Conservation (phyloP, 148 eudicot genomes). For the Camellia japonica region DNA sequence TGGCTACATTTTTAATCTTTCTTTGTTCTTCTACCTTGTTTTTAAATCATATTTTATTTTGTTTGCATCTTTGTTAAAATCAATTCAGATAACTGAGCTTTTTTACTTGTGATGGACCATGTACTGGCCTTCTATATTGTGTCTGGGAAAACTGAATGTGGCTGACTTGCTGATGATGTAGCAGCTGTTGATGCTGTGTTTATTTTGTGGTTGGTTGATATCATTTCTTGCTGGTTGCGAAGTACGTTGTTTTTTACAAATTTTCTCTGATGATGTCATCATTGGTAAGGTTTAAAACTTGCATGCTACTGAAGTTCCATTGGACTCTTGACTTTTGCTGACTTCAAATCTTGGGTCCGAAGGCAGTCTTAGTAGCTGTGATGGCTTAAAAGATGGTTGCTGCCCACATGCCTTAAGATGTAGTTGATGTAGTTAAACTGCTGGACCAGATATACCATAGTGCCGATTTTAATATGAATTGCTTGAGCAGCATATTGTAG, state of each 20-base stretch:
- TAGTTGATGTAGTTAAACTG: conserved; percentile 18
- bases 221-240: conserved; percentile 30
- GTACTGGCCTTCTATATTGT: conserved; percentile 22
- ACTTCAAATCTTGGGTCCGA: conserved; percentile 3
- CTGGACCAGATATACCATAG: conserved; percentile 6
- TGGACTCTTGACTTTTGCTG: conserved; percentile 8
- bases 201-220: conserved; percentile 26
- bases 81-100: background rate
- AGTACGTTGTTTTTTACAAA: conserved; percentile 14
- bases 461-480: conserved; percentile 12
- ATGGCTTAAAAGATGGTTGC: conserved; percentile 22
- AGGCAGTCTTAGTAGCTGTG: conserved; percentile 21
- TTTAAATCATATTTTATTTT: background rate
- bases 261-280: conserved; percentile 12
- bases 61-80: background rate
- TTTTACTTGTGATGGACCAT: conserved; percentile 28
- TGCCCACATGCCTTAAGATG: conserved; percentile 9
- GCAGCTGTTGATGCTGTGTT: conserved; percentile 35
- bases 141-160: conserved; percentile 10
- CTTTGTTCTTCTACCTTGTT: background rate
- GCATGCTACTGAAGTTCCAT: conserved; percentile 10
- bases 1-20: background rate
- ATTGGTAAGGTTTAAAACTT: conserved; percentile 28
- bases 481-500: background rate
- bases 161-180: conserved; percentile 26